Conservation (phyloP, 2,329 filamentous ascomycete genomes). For the Hymenoscyphus repandus region DNA sequence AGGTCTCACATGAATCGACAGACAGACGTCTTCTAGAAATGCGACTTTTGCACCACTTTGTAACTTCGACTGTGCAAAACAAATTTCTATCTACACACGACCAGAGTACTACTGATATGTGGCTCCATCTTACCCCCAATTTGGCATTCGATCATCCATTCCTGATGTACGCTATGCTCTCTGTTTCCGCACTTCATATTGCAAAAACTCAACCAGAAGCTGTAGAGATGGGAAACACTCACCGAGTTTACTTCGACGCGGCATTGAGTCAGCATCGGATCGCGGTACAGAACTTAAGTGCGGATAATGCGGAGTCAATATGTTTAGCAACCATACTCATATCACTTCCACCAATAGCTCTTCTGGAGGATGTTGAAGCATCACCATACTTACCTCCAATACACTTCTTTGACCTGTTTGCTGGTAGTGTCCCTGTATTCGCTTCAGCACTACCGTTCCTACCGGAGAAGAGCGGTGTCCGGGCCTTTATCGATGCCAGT, state of each 20-base stretch:
- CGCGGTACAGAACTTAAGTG: slow-evolving; percentile 5
- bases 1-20: not conserved
- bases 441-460: slow-evolving; percentile 1
- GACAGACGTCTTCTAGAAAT: slow-evolving; percentile 17
- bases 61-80: slow-evolving; percentile 5
- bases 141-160: slow-evolving; percentile 5
- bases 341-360: slow-evolving; percentile 3
- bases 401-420: slow-evolving; percentile 7
- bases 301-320: slow-evolving; percentile 5
- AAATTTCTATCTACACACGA: slow-evolving; percentile 6
- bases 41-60: slow-evolving; percentile 21
- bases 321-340: slow-evolving; percentile 8
- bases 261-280: slow-evolving; percentile 7
- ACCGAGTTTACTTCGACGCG: slow-evolving; percentile 10
- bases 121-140: slow-evolving; percentile 3
- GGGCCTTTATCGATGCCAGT: not conserved
- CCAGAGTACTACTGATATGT: slow-evolving; percentile 6
- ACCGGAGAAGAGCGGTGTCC: not conserved
- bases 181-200: slow-evolving; percentile 9
- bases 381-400: slow-evolving; percentile 10
- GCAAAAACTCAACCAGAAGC: slow-evolving; percentile 4
- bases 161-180: slow-evolving; percentile 7
- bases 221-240: slow-evolving; percentile 5
- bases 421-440: slow-evolving; percentile 6
- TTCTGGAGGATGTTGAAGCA: slow-evolving; percentile 6